phyloP scores from a whole-genome alignment of 169 alveolate species.

The Perkinsus chesapeaki region DNA sequence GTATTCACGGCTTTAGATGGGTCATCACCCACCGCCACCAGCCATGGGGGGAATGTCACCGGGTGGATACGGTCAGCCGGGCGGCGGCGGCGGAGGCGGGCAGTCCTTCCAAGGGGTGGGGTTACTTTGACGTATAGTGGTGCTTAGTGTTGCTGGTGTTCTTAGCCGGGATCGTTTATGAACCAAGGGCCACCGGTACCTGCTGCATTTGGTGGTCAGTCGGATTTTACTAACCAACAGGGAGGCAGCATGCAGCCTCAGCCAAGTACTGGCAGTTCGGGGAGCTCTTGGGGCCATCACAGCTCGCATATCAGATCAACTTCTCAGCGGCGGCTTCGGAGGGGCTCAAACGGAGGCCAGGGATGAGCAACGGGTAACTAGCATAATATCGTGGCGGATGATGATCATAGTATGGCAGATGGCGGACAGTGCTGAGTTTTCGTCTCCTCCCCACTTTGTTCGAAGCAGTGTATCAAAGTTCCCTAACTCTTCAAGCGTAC shows the following conservation, averaged over 20 bases:
- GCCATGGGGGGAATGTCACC: neutral
- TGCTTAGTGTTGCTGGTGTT: neutral
- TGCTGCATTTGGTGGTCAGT: neutral
- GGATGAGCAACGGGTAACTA: neutral
- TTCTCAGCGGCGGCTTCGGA: neutral
- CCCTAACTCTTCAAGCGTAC: neutral
- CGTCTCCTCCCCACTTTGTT: neutral
- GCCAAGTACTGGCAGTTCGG: neutral
- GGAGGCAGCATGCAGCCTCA: neutral
- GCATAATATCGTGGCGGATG: neutral
- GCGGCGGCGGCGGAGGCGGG: neutral
- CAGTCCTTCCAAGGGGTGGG: too few species aligned
- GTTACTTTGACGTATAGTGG: too few species aligned
- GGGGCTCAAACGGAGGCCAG: neutral
- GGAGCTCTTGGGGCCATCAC: neutral
- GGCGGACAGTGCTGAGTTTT: neutral
- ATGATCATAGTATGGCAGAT: neutral
- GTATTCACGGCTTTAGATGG: neutral
- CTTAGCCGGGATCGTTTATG: neutral
- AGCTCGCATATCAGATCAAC: neutral
- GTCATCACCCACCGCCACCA: neutral
- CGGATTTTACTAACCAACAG: neutral
- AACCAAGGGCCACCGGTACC: neutral
- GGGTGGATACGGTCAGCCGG: neutral
- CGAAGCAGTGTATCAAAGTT: neutral